Base-by-base conservation (phyloP, 192 early-diverging fungal species). In the Geosiphon pyriformis region DNA sequence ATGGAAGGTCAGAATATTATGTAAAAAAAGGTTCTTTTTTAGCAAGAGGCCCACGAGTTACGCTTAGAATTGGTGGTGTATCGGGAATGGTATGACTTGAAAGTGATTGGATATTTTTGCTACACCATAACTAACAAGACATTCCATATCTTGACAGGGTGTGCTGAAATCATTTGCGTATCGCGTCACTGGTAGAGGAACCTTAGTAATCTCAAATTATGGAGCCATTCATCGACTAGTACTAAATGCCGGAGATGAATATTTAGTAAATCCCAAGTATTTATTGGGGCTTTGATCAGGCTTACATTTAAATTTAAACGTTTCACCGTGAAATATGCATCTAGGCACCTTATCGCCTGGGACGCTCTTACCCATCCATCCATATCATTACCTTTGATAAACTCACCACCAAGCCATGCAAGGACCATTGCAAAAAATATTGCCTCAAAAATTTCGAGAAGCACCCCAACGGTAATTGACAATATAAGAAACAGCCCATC, bases 141-240 rank as follows among this genome's bases (percentile, higher is more conserved):
- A 26, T 20, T 0, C 23, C 22, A 15, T 33, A 30, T 25, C 29
- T 22, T 6, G 23, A 42, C 69, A 85, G 75, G 83, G 83, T 15
- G 47, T 83, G 7, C 76, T 84, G 56, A 78, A 85, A 51, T 72
- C 78, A 33, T 74, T 90, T 48, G 80, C 86, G 2, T 85, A 90
- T 64, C 73, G 77, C 18, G 79, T 88, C 6, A 79, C 72, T 42
- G 88, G 89, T 1, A 79, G 82, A 15, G 91, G 91, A 57, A 77
- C 85, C 4, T 58, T 88, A 30, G 89, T 83, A 11, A 81, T 92
- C 34, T 81, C 85, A 23, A 72, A 82, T 29, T 80, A 85, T 33
- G 86, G 87, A 35, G 85, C 87, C 0, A 54, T 92, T 30, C 87
- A 89, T 68, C 76, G 88, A 20, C 69, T 92, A 49, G 80, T 83